Conservation (phyloP, 441 rosid species). For the Mallotus repandus region DNA sequence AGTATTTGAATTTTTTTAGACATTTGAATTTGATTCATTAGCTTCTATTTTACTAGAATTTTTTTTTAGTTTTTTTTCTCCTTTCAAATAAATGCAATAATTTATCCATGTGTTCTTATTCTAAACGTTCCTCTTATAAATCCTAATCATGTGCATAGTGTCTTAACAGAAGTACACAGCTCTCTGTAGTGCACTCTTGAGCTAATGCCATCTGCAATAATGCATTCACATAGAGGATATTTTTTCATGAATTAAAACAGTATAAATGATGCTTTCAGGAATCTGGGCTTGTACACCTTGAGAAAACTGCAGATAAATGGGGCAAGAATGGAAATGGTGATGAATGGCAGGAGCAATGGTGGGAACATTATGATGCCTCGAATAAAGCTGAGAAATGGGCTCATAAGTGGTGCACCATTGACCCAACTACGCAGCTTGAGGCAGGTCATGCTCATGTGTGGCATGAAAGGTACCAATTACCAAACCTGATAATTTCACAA, state of each 20-base stretch:
- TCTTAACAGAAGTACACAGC: background rate
- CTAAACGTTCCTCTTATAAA: background rate
- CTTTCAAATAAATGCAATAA: background rate
- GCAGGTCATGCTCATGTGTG: constrained; percentile 97
- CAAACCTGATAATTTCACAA: constrained; percentile 4
- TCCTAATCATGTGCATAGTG: background rate
- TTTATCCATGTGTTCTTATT: background rate
- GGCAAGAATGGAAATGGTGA: constrained; percentile 83
- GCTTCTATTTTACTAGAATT: background rate
- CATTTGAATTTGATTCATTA: background rate
- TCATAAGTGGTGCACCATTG: constrained; percentile 92
- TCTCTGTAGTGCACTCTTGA: background rate
- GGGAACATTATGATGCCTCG: constrained; percentile 85
- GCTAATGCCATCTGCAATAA: background rate
- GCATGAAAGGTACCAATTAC: constrained; percentile 76
- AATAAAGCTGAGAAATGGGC: constrained; percentile 96
- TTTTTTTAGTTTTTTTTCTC: background rate
- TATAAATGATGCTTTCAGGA: constrained; percentile 40
- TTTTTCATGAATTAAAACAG: constrained; percentile 3
- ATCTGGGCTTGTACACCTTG: constrained; percentile 66
- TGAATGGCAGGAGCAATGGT: constrained; percentile 96
- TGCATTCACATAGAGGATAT: background rate
- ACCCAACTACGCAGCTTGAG: constrained; percentile 71
- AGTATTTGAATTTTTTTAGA: background rate
- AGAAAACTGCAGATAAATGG: constrained; percentile 95